Conservation (phyloP, 116 monocot genomes). For the Trichopus zeylanicus region DNA sequence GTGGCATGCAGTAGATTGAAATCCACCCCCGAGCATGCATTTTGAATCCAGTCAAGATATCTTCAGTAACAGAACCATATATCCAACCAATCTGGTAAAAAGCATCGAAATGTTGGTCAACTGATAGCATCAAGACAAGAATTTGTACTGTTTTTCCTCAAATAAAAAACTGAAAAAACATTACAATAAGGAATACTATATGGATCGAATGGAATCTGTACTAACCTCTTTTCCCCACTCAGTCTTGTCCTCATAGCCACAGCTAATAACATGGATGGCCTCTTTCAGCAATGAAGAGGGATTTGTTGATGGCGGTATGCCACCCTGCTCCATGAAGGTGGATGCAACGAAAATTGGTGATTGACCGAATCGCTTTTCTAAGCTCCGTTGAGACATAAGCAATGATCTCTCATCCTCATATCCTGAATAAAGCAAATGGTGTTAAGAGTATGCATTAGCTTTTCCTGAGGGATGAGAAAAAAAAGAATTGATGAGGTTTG, state of each 20-base stretch:
- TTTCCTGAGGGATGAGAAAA: too few relatives aligned
- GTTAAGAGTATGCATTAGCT: background rate
- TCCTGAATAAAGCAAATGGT: constrained; percentile 25
- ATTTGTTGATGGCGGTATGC: constrained; percentile 60
- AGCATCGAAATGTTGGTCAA: too few relatives aligned
- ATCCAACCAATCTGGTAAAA: constrained; percentile 66
- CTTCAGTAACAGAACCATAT: constrained; percentile 72
- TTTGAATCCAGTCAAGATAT: constrained; percentile 73
- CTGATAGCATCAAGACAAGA: background rate
- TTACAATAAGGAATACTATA: too few relatives aligned
- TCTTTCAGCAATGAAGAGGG: constrained; percentile 59
- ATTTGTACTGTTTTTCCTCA: too few relatives aligned
- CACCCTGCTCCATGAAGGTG: constrained; percentile 71
- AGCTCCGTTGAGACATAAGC: constrained; percentile 64
- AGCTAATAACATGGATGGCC: constrained; percentile 78
- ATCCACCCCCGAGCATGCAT: constrained; percentile 77
- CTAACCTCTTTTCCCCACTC: constrained; percentile 83
- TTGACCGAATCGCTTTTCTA: constrained; percentile 74
- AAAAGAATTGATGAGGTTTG: too few relatives aligned
- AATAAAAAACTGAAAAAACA: too few relatives aligned
- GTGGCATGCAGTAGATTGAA: constrained; percentile 79
- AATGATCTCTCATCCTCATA: constrained; percentile 65
- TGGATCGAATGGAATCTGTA: background rate
- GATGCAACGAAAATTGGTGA: constrained; percentile 68
- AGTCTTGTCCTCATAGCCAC: constrained; percentile 70